phyloP scores from a whole-genome alignment of 306 rosid genomes.

The Malus domestica region DNA sequence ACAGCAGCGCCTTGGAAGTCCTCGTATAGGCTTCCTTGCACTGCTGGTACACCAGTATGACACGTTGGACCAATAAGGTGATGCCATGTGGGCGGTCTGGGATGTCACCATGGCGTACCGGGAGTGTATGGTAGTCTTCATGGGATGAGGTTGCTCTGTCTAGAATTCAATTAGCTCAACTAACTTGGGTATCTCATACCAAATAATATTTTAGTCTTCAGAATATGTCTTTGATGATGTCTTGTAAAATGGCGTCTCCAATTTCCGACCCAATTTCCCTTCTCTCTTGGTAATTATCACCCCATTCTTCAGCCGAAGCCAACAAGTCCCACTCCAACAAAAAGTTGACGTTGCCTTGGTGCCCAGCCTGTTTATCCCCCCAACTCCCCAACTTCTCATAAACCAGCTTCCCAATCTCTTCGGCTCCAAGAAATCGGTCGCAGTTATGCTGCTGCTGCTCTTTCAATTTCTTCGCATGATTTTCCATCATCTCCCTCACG shows the following conservation, averaged over 20 bases:
- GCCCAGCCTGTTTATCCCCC: slow-evolving; percentile 23
- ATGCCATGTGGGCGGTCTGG: not conserved
- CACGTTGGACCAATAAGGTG: not conserved
- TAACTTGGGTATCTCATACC: not conserved
- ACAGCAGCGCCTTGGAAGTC: not conserved
- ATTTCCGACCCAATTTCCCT: slow-evolving; percentile 43
- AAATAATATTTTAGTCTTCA: slow-evolving; percentile 9
- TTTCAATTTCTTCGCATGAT: slow-evolving; percentile 21
- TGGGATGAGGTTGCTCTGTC: not conserved
- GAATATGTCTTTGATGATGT: slow-evolving; percentile 37
- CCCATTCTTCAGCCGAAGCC: slow-evolving; percentile 47
- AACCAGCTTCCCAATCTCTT: slow-evolving; percentile 41
- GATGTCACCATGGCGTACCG: not conserved
- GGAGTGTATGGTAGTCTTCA: too few species aligned
- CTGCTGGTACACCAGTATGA: not conserved
- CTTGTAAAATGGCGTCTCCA: slow-evolving; percentile 49
- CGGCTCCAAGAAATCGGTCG: slow-evolving; percentile 31
- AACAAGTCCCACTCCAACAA: slow-evolving; percentile 34
- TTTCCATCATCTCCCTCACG: slow-evolving; percentile 46
- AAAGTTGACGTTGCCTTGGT: slow-evolving; percentile 15
- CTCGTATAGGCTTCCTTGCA: not conserved
- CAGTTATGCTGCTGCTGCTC: not conserved
- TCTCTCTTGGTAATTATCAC: slow-evolving; percentile 27
- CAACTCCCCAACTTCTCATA: slow-evolving; percentile 31
- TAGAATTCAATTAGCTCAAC: not conserved